Percentiles rank a stretch among this genome's conserved stretches.
Evolutionary conservation across 2,329 filamentous ascomycete genomes (phyloP).

Genomic region (Aspergillus viridinutans): DNA sequence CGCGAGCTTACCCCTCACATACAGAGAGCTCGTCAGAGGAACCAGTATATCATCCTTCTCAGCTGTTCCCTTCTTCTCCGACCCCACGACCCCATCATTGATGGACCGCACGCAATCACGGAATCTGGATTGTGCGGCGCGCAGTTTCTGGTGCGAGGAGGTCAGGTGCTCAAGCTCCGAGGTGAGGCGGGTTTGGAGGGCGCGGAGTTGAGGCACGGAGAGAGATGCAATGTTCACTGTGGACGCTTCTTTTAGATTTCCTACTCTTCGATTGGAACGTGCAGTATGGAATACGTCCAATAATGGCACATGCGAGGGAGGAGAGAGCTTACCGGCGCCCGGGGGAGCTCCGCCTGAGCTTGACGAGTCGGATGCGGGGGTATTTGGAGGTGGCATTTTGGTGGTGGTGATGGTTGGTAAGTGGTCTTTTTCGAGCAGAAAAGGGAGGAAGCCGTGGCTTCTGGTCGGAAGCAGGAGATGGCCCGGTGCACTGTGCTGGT

Average conservation of each 20-base stretch:
- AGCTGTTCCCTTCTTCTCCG: constrained; percentile 30
- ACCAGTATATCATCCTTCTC: constrained; percentile 64
- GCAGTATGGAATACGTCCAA: neutral
- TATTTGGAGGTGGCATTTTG: constrained; percentile 24
- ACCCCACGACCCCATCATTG: constrained; percentile 49
- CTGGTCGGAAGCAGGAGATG: neutral
- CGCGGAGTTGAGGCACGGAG: constrained; percentile 76
- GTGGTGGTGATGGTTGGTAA: neutral
- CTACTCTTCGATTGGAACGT: neutral
- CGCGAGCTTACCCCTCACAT: constrained; percentile 78
- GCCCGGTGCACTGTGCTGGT: neutral
- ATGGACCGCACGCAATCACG: constrained; percentile 82
- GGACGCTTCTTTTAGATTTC: neutral
- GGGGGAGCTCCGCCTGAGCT: constrained; percentile 24
- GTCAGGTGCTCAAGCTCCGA: constrained; percentile 94
- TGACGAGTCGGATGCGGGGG: constrained; percentile 24
- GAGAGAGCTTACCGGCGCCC: constrained; percentile 19
- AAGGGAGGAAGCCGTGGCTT: neutral
- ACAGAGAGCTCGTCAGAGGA: constrained; percentile 91
- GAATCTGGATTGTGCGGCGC: constrained; percentile 87
- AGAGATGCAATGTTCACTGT: constrained; percentile 69
- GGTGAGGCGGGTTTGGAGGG: constrained; percentile 94
- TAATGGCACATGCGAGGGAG: neutral
- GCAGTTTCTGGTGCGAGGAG: constrained; percentile 81
- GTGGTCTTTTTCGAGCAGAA: neutral